These are phyloP conservation scores for Taxillus chinensis DNA, from an alignment of 164 flowering plant species.

Conservation along the genomic window DNA sequence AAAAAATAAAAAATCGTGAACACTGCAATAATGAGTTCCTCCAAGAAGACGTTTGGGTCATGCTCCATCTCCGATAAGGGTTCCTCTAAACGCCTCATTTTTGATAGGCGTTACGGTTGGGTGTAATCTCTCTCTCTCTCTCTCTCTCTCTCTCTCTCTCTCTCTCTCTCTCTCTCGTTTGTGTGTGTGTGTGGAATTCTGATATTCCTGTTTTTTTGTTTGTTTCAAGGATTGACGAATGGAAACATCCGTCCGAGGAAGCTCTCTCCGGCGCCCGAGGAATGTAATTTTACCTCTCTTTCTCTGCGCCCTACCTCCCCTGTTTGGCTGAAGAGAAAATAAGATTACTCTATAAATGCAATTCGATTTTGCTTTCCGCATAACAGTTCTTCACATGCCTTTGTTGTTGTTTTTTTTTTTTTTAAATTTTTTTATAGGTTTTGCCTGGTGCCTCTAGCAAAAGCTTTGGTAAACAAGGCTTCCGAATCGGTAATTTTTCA, in stretches of 20 bases:
- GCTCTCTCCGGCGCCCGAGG: conserved; percentile 57
- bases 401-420: neutral
- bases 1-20: no score
- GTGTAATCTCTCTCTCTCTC: conserved; percentile 22
- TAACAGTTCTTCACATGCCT: no score
- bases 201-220: neutral
- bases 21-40: no score
- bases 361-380: neutral
- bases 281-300: conserved; percentile 24
- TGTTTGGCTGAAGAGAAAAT: no score
- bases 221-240: conserved; percentile 37
- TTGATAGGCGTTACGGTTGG: conserved; percentile 58
- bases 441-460: conserved; percentile 41
- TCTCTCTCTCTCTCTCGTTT: conserved; percentile 9
- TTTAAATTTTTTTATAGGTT: conserved; percentile 25
- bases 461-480: conserved; percentile 19
- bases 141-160: conserved; percentile 11
- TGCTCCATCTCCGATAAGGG: neutral
- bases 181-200: neutral
- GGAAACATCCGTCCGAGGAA: conserved; percentile 53
- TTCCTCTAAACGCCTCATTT: conserved; percentile 28
- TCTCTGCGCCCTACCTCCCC: no score
- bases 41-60: no score
- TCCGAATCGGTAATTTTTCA: conserved; percentile 26
- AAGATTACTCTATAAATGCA: no score